Evolutionary conservation across 2,329 filamentous ascomycete species (phyloP), one percentile per base, ranked within the genome.

Genomic region (Botrytis paeoniae): DNA sequence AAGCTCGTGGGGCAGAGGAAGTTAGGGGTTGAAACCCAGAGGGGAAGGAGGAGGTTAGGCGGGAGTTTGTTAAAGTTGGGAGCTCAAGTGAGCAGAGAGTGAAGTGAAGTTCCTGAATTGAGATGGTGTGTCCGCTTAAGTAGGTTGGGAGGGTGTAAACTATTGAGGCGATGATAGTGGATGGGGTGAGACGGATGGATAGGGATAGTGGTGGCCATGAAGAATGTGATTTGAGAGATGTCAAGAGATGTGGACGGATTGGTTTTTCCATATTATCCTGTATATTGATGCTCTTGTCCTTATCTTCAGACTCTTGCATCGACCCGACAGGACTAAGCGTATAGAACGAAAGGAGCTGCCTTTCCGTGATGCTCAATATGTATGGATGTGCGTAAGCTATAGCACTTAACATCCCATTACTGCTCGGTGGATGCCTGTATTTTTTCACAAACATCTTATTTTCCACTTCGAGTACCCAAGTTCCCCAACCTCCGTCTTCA

Each of bases 111-210:
- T 98, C 95, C 81, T 98, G 95, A n/a, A 98, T 89, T 3, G 94
- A 95, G 25, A 97, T 88, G 12, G 92, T 94, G 93, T 95, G 98
- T 41, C 94, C 94, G 61, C 89, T 90, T 4, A 91, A 85, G 77
- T 90, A 89, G 3, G 92, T 92, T 25, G 92, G 90, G 76, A 97
- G 89, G 0, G 93, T 93, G 81, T 97, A 98, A 1, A 93, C 95
- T 74, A 98, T 92, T 0, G 93, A 94, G 2, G 93, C 92, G n/a
- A 94, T 88, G 29, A 93, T 88, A 18, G 88, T 88, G 5, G 85
- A 83, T 0, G 88, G 81, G 22, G 89, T 89, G 39, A 86, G 87
- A n/a, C 94, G 89, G 54, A 98, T 88, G 0, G 93, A 95, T n/a
- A 97, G 83, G 0, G 94, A 93, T 16, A 97, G 84, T 1, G 95